Percentiles rank a stretch among this genome's conserved stretches.
phyloP scores from a whole-genome alignment of 139 green algal species.

The Astrephomene gubernaculifera region DNA sequence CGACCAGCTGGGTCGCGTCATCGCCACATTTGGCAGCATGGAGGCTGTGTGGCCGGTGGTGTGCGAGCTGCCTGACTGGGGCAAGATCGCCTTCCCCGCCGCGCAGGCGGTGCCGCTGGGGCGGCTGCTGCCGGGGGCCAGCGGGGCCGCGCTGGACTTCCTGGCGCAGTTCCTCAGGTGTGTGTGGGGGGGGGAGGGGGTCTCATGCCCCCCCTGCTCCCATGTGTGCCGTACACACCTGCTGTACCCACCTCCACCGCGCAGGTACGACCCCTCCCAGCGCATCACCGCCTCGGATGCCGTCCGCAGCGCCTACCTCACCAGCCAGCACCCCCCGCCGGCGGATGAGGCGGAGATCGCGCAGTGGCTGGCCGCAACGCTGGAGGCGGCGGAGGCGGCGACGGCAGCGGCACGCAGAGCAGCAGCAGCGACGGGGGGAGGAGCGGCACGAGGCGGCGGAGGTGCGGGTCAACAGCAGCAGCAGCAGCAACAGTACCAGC shows the following conservation, averaged over 20 bases:
- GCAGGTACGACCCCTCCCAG: constrained; percentile 46
- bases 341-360: constrained; percentile 21
- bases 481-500: not conserved
- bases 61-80: constrained; percentile 39
- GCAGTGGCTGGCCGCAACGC: not conserved
- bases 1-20: constrained; percentile 55
- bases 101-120: constrained; percentile 15
- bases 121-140: constrained; percentile 31
- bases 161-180: constrained; percentile 38
- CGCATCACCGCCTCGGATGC: constrained; percentile 14
- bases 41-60: constrained; percentile 55
- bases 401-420: not conserved
- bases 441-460: not conserved
- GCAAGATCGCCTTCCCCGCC: constrained; percentile 46
- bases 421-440: not conserved
- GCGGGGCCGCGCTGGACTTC: not conserved
- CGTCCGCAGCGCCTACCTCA: constrained; percentile 20
- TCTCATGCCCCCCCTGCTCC: not conserved
- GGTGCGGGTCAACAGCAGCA: not conserved
- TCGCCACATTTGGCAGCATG: constrained; percentile 48
- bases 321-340: not conserved
- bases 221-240: not conserved
- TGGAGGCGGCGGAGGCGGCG: constrained; percentile 2
- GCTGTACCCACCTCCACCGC: not conserved
- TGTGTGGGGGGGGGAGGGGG: not conserved